Base-by-base conservation (phyloP, 371 early-diverging fungal species). In the Mortierella sp. region DNA sequence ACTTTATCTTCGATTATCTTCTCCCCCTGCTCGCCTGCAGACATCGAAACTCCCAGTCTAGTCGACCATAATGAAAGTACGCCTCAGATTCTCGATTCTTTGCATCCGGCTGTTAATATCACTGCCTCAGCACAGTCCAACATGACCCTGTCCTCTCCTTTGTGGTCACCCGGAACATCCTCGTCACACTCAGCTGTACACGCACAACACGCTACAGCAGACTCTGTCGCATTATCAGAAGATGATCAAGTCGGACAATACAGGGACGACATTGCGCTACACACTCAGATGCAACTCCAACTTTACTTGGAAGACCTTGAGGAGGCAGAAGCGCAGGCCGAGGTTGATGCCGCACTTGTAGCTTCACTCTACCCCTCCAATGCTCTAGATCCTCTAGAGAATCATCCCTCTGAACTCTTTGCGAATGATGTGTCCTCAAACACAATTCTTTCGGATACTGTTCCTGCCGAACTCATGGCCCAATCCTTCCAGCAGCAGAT, bases 61-160 rank as follows among this genome's bases (percentile, higher is more conserved):
- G 55, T 11, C 11, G 16, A 12, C 14, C 14, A 24, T 28, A 26
- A 55, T 55, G 55, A 26, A 28, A 55, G 20, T 16, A 55, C 30
- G 11, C 24, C 55, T 12, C 55, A 55, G 14, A 55, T 1, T 10
- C 28, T 28, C 55, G 16, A 55, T 10, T 55, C 55, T 26, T 26
- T 24, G 16, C 55, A 24, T 11, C 28, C 28, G 3, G 4, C 30
- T 28, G 24, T 12, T 26, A 39, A 37, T 37, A 65, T 47, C 37
- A 55, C 40, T 54, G 12, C 39, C 52, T 16, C 54, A 35, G 55
- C 24, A n/a, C 45, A 39, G 3, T 28, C 55, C 5, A 26, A 49
- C n/a, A 45, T 64, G 47, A 37, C 47, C 88, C 93, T 70, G 4
- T 93, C 94, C 83, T 89, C 66, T 87, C 92, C 72, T 80, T 89